phyloP scores from a whole-genome alignment of 371 early-diverging fungal genomes.

The Thermomucor indicae-seudaticae region DNA sequence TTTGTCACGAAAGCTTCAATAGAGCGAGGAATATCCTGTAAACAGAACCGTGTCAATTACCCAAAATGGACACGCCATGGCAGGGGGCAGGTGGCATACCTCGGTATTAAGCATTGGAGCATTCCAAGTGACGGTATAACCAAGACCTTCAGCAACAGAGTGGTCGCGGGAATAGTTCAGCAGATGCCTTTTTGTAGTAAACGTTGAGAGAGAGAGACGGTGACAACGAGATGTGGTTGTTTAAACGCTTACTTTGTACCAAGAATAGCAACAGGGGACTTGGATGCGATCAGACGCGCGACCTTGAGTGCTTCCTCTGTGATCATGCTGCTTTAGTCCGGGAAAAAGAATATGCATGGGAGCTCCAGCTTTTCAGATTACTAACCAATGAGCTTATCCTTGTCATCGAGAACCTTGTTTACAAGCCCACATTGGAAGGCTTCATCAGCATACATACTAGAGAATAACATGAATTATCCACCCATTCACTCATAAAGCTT shows the following conservation, averaged over 20 bases:
- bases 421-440: slow-evolving; percentile 82
- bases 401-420: slow-evolving; percentile 56
- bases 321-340: not conserved
- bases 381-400: slow-evolving; percentile 51
- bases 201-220: not conserved
- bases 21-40: slow-evolving; percentile 55
- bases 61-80: not conserved
- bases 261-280: slow-evolving; percentile 85
- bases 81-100: slow-evolving; percentile 23
- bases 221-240: not conserved
- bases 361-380: not conserved
- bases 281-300: slow-evolving; percentile 77
- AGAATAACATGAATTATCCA: not conserved
- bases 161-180: slow-evolving; percentile 91
- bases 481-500: not conserved
- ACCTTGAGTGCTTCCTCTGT: slow-evolving; percentile 62
- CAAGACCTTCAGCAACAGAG: slow-evolving; percentile 81
- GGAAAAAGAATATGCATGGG: not conserved
- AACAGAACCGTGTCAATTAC: not conserved
- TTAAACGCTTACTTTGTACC: slow-evolving; percentile 76
- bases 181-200: slow-evolving; percentile 49
- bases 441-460: slow-evolving; percentile 68
- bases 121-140: slow-evolving; percentile 91
- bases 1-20: slow-evolving; percentile 54
- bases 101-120: slow-evolving; percentile 74